Base-by-base conservation (phyloP, 495 filamentous ascomycete species). In the Lentithecium fluviatile region DNA sequence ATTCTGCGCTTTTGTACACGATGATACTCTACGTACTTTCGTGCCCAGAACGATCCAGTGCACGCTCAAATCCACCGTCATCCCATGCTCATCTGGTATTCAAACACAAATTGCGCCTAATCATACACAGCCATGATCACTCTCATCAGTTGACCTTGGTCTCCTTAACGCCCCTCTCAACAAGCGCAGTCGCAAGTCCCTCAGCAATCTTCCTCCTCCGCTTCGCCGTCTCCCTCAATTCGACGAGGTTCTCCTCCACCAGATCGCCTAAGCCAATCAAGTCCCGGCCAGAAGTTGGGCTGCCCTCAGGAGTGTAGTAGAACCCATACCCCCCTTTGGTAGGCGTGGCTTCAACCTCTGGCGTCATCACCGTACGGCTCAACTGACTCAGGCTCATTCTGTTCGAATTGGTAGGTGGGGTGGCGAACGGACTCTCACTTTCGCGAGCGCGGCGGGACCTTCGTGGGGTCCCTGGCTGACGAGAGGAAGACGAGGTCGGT, bases 391-490 rank as follows among this genome's bases (percentile, higher is more conserved):
- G 13, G 34, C 43, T 60, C 25, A 78, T 66, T 42, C 67, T 76
- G 12, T 69, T 63, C 61, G 78, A 76, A 52, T 59, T 72, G 11
- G 64, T 52, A 13, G 66, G 62, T n/a, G 88, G 86, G 1, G 88
- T 89, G 8, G 77, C 66, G 40, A 88, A 85, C 1, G 88, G 87
- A 19, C 81, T 74, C 52, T 80, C 69, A 68, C 87, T 79, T 73
- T 83, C 46, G 25, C n/a, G 17, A 11, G 21, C 56, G 6, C 55
- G 20, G 19, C 52, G 51, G 13, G 61, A 65, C 23, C 52, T 48
- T 25, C 21, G 34, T 37, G 62, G 56, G 5, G 56, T 60, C 20
- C 56, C 56, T 2, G 56, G 23, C 0, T 26, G 37, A 24, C 56
- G 56, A 19, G 34, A 26, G 5, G 48, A 56, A 8, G 56, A 56